Evolutionary conservation across 2,329 filamentous ascomycete species (phyloP).

Genomic region (Balansia obtecta): DNA sequence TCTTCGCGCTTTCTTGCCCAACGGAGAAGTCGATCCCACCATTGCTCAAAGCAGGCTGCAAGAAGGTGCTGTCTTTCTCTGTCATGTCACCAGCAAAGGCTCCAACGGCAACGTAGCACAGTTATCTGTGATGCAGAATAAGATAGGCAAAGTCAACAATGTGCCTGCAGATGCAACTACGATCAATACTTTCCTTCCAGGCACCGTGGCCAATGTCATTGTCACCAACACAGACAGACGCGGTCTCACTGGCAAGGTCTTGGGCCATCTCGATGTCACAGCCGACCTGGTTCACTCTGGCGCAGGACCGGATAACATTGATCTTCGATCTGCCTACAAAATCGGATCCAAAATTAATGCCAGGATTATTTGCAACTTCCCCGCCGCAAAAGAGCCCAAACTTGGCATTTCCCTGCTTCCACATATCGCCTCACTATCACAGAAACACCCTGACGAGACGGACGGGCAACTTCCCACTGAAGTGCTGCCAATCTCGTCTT

Average conservation of each 20-base stretch:
- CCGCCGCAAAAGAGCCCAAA: slow-evolving; percentile 65
- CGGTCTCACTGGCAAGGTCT: slow-evolving; percentile 79
- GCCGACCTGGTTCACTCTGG: slow-evolving; percentile 87
- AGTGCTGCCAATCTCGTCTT: slow-evolving; percentile 56
- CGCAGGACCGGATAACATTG: slow-evolving; percentile 52
- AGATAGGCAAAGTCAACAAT: slow-evolving; percentile 53
- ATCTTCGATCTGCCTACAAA: slow-evolving; percentile 69
- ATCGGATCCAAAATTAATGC: slow-evolving; percentile 74
- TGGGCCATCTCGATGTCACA: slow-evolving; percentile 83
- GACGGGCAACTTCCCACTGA: slow-evolving; percentile 39
- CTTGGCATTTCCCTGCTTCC: slow-evolving; percentile 79
- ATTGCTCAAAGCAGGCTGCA: slow-evolving; percentile 57
- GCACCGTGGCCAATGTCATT: slow-evolving; percentile 77
- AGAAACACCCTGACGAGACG: slow-evolving; percentile 26
- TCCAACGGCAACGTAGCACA: slow-evolving; percentile 76
- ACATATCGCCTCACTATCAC: slow-evolving; percentile 58
- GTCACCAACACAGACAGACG: slow-evolving; percentile 61
- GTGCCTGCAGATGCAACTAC: slow-evolving; percentile 67
- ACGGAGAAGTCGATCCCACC: slow-evolving; percentile 61
- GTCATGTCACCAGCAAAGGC: slow-evolving; percentile 62
- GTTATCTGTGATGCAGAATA: slow-evolving; percentile 61
- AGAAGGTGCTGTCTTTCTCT: slow-evolving; percentile 75
- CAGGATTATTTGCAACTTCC: slow-evolving; percentile 79
- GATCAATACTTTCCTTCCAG: slow-evolving; percentile 81
- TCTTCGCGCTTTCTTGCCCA: slow-evolving; percentile 72